Percentiles rank a stretch among this genome's conserved stretches.
phyloP scores from a whole-genome alignment of 768 basidiomycete genomes.

The Phylloporus scabripes region DNA sequence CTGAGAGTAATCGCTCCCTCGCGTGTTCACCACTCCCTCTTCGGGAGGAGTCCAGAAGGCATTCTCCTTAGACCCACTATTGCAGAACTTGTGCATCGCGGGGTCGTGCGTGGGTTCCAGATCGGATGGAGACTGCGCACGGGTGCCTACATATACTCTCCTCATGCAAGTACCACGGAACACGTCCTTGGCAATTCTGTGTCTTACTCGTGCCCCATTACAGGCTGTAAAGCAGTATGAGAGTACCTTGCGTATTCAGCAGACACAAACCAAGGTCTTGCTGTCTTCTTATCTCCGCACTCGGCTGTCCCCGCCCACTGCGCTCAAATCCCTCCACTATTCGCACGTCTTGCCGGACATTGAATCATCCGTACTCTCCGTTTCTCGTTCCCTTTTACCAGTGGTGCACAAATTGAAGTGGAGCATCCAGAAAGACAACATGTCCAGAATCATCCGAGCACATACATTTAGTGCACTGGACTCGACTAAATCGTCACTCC shows the following conservation, averaged over 20 bases:
- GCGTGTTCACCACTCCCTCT: slow-evolving; percentile 59
- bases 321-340: slow-evolving; percentile 43
- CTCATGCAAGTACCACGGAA: slow-evolving; percentile 37
- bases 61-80: slow-evolving; percentile 57
- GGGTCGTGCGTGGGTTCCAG: slow-evolving; percentile 63
- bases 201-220: slow-evolving; percentile 6
- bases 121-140: slow-evolving; percentile 63
- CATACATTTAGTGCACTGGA: slow-evolving; percentile 29
- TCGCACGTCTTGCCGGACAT: slow-evolving; percentile 58
- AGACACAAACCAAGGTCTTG: slow-evolving; percentile 46
- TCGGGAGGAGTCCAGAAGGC: slow-evolving; percentile 52
- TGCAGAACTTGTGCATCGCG: slow-evolving; percentile 60
- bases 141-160: slow-evolving; percentile 61
- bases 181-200: neutral
- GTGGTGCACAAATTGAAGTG: slow-evolving; percentile 65
- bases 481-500: slow-evolving; percentile 10
- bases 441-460: slow-evolving; percentile 53
- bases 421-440: slow-evolving; percentile 57
- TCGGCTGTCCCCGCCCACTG: slow-evolving; percentile 35
- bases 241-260: slow-evolving; percentile 47
- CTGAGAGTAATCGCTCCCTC: slow-evolving; percentile 61
- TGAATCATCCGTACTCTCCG: slow-evolving; percentile 49
- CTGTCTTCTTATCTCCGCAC: slow-evolving; percentile 51
- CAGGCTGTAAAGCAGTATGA: slow-evolving; percentile 70
- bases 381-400: slow-evolving; percentile 60